These are phyloP conservation scores for Neurospora discreta DNA, from an alignment of 495 filamentous ascomycete species.

Conservation along the genomic window DNA sequence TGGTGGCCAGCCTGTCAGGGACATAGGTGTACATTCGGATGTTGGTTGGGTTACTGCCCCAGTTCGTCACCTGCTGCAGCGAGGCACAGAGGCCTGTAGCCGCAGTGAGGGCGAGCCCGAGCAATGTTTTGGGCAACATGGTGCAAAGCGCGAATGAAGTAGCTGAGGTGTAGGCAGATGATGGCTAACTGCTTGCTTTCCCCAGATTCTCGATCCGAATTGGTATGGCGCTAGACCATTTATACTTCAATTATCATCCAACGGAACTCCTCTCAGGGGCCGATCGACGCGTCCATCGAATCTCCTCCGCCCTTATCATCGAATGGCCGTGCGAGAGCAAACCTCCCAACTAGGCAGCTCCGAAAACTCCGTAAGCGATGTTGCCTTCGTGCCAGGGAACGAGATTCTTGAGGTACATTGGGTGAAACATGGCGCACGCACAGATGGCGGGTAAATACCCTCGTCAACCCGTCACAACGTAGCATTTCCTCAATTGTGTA, in stretches of 20 bases:
- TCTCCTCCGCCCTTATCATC: not conserved
- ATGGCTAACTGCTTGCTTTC: not conserved
- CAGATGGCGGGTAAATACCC: not conserved
- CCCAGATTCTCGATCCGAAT: not conserved
- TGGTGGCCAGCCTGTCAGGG: slow-evolving; percentile 26
- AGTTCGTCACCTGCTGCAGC: slow-evolving; percentile 25
- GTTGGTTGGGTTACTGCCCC: slow-evolving; percentile 25
- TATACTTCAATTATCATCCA: not conserved
- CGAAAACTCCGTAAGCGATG: not conserved
- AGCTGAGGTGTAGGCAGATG: not conserved
- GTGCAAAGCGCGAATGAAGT: not conserved
- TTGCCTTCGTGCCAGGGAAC: not conserved
- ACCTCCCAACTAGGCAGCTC: not conserved
- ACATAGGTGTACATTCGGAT: slow-evolving; percentile 32
- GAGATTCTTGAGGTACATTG: not conserved
- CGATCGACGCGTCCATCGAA: not conserved
- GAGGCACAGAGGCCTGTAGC: slow-evolving; percentile 16
- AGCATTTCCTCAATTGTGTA: not conserved
- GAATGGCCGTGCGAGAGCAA: not conserved
- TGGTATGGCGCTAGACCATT: not conserved
- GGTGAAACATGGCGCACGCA: not conserved
- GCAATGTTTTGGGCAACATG: slow-evolving; percentile 10
- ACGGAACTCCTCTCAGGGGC: not conserved
- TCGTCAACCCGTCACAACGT: not conserved
- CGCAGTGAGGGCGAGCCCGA: slow-evolving; percentile 13